Conservation (phyloP, 2,329 filamentous ascomycete species). For the Calonectria hawksworthii region DNA sequence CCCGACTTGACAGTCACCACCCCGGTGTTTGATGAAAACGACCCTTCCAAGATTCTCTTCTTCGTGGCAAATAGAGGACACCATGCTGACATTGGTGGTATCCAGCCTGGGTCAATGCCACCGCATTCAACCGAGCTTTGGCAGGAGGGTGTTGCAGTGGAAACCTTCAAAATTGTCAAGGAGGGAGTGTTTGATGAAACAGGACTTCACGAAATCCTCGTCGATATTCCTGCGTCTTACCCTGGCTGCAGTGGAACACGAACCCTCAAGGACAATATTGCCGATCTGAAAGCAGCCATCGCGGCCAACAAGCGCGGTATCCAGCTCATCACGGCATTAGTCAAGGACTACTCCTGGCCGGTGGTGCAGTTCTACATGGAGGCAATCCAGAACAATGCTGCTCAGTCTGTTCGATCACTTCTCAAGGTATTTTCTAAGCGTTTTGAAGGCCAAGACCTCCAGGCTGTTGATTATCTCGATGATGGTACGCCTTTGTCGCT, state of each 20-base stretch:
- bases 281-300: slow-evolving; percentile 88
- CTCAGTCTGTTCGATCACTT: slow-evolving; percentile 36
- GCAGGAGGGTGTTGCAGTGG: slow-evolving; percentile 76
- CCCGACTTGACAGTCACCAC: slow-evolving; percentile 70
- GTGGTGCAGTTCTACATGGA: slow-evolving; percentile 75
- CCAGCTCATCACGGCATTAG: slow-evolving; percentile 77
- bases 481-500: slow-evolving; percentile 85
- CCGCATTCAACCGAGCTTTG: slow-evolving; percentile 73
- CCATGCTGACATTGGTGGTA: slow-evolving; percentile 74
- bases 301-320: slow-evolving; percentile 91
- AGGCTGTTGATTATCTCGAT: slow-evolving; percentile 76
- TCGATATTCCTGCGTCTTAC: slow-evolving; percentile 81
- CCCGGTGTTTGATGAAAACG: slow-evolving; percentile 61
- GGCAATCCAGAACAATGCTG: slow-evolving; percentile 58
- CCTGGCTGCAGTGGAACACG: slow-evolving; percentile 84
- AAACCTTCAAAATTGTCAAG: slow-evolving; percentile 79
- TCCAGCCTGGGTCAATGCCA: slow-evolving; percentile 86
- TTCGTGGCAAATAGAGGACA: slow-evolving; percentile 49
- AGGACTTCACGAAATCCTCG: slow-evolving; percentile 78
- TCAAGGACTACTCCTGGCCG: slow-evolving; percentile 79
- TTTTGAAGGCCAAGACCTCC: slow-evolving; percentile 15
- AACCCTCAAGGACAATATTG: slow-evolving; percentile 85
- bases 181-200: slow-evolving; percentile 85
- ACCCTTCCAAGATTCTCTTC: slow-evolving; percentile 41
- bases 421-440: slow-evolving; percentile 22